Conservation (phyloP, 2,329 filamentous ascomycete species). For the Sclerotinia glacialis region DNA sequence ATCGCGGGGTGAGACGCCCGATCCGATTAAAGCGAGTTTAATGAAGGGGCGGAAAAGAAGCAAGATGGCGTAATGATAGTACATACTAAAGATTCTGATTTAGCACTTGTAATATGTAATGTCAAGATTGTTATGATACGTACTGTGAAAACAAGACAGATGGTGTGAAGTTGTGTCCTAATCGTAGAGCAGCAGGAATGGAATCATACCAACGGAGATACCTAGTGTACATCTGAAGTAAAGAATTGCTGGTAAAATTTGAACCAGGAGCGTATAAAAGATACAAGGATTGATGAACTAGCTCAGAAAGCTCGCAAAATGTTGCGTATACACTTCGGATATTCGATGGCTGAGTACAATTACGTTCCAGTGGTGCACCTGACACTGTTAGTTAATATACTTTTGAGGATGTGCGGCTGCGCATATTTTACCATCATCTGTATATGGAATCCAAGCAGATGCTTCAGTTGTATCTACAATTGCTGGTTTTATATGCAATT, state of each 20-base stretch:
- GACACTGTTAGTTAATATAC: not conserved
- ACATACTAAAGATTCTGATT: slow-evolving; percentile 52
- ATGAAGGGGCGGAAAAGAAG: slow-evolving; percentile 69
- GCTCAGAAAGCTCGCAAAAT: slow-evolving; percentile 69
- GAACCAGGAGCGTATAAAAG: slow-evolving; percentile 69
- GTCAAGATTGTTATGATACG: slow-evolving; percentile 40
- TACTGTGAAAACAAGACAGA: slow-evolving; percentile 73
- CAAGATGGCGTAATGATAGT: slow-evolving; percentile 67
- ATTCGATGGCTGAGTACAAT: slow-evolving; percentile 63
- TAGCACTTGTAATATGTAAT: not conserved
- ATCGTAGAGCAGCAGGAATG: slow-evolving; percentile 60
- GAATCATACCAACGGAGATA: slow-evolving; percentile 70
- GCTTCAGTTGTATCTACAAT: slow-evolving; percentile 61
- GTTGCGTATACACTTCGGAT: slow-evolving; percentile 66
- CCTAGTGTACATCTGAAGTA: slow-evolving; percentile 63
- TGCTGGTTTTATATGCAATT: slow-evolving; percentile 56
- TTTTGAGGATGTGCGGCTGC: not conserved
- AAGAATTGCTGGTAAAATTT: slow-evolving; percentile 60
- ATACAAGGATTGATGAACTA: slow-evolving; percentile 59
- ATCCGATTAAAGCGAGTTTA: slow-evolving; percentile 34
- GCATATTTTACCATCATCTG: slow-evolving; percentile 34
- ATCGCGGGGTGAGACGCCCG: slow-evolving; percentile 34
- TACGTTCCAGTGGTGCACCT: slow-evolving; percentile 51
- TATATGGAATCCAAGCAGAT: slow-evolving; percentile 48
- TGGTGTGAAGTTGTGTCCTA: slow-evolving; percentile 69